These are phyloP conservation scores for Rhizophora apiculata DNA, from an alignment of 345 rosid species.

Conservation along the genomic window DNA sequence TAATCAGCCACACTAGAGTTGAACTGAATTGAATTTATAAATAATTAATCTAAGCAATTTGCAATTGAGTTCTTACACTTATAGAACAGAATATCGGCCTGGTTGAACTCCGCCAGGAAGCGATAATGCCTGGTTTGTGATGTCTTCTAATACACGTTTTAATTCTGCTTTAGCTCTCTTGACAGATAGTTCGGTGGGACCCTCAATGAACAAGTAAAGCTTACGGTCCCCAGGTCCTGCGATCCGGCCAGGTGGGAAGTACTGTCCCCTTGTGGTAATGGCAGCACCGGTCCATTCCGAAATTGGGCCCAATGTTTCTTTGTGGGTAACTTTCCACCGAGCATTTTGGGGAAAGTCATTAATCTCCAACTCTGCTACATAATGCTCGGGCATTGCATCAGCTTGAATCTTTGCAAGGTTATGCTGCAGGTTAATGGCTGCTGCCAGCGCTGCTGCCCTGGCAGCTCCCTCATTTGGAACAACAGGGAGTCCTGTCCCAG, in stretches of 20 bases:
- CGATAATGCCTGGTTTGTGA: conserved; percentile 69
- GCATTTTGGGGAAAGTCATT: conserved; percentile 98
- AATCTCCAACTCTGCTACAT: conserved; percentile 92
- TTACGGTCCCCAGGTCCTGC: conserved; percentile 82
- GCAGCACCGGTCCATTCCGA: conserved; percentile 97
- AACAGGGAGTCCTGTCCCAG: conserved; percentile 42
- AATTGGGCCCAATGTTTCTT: conserved; percentile 97
- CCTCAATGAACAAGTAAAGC: conserved; percentile 87
- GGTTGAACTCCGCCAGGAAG: conserved; percentile 92
- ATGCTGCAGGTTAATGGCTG: conserved; percentile 82
- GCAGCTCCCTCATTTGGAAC: conserved; percentile 65
- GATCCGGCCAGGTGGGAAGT: conserved; percentile 59
- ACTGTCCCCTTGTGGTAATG: conserved; percentile 90
- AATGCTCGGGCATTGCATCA: conserved; percentile 95
- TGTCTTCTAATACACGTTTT: conserved; percentile 90
- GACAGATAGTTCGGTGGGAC: conserved; percentile 84
- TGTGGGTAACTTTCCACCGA: conserved; percentile 97
- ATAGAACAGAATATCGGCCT: conserved; percentile 86
- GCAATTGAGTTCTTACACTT: conserved; percentile 26
- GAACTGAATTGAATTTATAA: neutral
- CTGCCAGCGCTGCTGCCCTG: conserved; percentile 85
- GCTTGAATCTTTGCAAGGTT: conserved; percentile 93
- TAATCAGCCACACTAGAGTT: neutral
- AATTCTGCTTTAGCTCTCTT: conserved; percentile 84
- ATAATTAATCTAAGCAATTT: neutral